These are phyloP conservation scores for Amauroascus niger DNA, from an alignment of 2,329 filamentous ascomycete species.

Conservation along the genomic window DNA sequence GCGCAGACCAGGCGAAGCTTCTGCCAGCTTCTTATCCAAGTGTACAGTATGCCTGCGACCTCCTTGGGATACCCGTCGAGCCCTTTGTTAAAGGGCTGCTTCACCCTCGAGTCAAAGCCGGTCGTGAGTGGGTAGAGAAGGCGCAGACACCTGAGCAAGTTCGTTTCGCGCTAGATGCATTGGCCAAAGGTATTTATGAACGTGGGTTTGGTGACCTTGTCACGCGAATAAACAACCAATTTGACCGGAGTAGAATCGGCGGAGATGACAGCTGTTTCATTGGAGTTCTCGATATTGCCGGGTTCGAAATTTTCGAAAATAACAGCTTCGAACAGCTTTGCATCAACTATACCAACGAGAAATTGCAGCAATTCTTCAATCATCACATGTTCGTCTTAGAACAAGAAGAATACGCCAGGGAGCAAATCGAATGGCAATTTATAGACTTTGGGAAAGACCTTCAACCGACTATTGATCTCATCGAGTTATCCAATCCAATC, in stretches of 20 bases:
- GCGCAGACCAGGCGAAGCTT: conserved; percentile 81
- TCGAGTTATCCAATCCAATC: conserved; percentile 91
- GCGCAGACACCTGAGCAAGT: conserved; percentile 97
- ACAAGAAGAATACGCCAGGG: conserved; percentile 93
- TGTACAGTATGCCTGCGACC: conserved; percentile 66
- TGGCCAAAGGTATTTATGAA: conserved; percentile 96
- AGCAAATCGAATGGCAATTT: conserved; percentile 99
- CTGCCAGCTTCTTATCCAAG: conserved; percentile 64
- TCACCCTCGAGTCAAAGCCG: conserved; percentile 89
- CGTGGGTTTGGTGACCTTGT: conserved; percentile 91
- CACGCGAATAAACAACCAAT: conserved; percentile 76
- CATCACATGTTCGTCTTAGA: conserved; percentile 99
- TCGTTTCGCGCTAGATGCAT: conserved; percentile 74
- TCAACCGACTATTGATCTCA: conserved; percentile 94
- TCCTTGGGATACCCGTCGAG: conserved; percentile 76
- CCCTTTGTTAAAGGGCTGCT: conserved; percentile 80
- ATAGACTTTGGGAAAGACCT: conserved; percentile 97
- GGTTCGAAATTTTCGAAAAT: conserved; percentile 95
- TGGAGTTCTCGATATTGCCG: conserved; percentile 95
- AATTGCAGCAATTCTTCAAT: conserved; percentile 98
- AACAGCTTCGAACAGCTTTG: conserved; percentile 99
- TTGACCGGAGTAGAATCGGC: conserved; percentile 74
- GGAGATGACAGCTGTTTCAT: conserved; percentile 91
- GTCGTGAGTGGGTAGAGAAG: conserved; percentile 96
- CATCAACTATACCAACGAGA: conserved; percentile 99